Evolutionary conservation across 208 protist genomes (phyloP).

Genomic region (Blastocrithidia nonstop): DNA sequence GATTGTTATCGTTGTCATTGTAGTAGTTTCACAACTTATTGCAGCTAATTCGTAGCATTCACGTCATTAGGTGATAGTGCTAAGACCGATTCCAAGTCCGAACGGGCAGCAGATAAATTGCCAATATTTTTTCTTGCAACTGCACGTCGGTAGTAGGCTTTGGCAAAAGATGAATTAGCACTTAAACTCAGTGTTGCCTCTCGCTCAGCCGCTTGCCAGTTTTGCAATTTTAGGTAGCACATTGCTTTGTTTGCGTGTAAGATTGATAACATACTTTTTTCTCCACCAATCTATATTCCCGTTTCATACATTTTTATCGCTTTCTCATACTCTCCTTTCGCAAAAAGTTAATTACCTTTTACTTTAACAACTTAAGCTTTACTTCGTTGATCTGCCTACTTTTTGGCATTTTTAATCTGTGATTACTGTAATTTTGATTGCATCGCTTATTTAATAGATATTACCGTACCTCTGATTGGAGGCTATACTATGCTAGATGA

Average conservation of each 20-base stretch:
- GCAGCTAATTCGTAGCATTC: conserved; percentile 50
- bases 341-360: conserved; percentile 74
- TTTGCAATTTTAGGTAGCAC: conserved; percentile 62
- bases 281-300: conserved; percentile 75
- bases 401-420: conserved; percentile 8
- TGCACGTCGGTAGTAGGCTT: conserved; percentile 78
- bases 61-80: conserved; percentile 55
- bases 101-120: conserved; percentile 72
- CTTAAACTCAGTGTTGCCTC: conserved; percentile 67
- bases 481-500: conserved; percentile 2
- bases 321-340: conserved; percentile 41
- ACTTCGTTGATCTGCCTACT: conserved; percentile 11
- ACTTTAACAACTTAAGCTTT: conserved; percentile 59
- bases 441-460: conserved; percentile 71
- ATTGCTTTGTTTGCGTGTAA: conserved; percentile 79
- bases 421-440: too few relatives aligned
- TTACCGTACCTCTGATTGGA: conserved; percentile 73
- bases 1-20: conserved; percentile 22
- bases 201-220: conserved; percentile 63
- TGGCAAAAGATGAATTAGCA: conserved; percentile 68
- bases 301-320: conserved; percentile 66
- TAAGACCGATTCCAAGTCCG: conserved; percentile 73
- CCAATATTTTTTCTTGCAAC: conserved; percentile 65
- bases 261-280: conserved; percentile 39
- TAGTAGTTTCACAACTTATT: conserved; percentile 54